Evolutionary conservation across 1,139 yeast species (phyloP).

Genomic region (Groenewaldozyma sp.): DNA sequence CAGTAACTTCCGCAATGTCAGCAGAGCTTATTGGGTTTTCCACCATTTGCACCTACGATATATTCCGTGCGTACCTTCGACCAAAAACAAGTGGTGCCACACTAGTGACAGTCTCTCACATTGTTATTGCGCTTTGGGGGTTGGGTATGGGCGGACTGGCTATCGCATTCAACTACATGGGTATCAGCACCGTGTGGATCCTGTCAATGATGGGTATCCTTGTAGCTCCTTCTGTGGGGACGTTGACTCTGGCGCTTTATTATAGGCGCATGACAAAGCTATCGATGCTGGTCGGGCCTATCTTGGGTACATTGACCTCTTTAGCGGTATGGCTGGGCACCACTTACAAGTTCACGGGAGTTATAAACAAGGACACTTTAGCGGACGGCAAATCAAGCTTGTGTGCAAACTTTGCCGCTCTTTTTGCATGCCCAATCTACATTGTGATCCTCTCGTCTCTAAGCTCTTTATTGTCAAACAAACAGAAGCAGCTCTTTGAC

Average conservation of each 20-base stretch:
- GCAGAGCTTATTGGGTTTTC: constrained; percentile 82
- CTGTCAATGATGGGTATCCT: constrained; percentile 71
- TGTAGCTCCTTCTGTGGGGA: constrained; percentile 74
- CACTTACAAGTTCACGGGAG: constrained; percentile 22
- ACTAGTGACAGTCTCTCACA: constrained; percentile 57
- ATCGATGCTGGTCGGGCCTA: constrained; percentile 36
- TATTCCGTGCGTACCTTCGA: constrained; percentile 65
- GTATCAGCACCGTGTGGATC: constrained; percentile 73
- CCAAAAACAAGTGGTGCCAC: constrained; percentile 66
- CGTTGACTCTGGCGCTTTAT: constrained; percentile 59
- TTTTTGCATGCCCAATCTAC: constrained; percentile 56
- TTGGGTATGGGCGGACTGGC: constrained; percentile 71
- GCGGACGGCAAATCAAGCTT: constrained; percentile 75
- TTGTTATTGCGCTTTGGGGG: constrained; percentile 52
- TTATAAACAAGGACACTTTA: constrained; percentile 43
- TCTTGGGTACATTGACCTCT: constrained; percentile 38
- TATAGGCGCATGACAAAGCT: constrained; percentile 51
- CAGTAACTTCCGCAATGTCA: constrained; percentile 45
- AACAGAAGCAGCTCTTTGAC: constrained; percentile 63
- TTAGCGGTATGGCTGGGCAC: constrained; percentile 41
- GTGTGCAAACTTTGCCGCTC: constrained; percentile 73
- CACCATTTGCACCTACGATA: constrained; percentile 71
- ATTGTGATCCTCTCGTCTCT: constrained; percentile 42
- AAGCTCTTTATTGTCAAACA: no score
- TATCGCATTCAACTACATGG: constrained; percentile 72